Evolutionary conservation across 1,139 yeast genomes (phyloP), one percentile per base, ranked within the genome.

Genomic region (Suhomyces maxii): DNA sequence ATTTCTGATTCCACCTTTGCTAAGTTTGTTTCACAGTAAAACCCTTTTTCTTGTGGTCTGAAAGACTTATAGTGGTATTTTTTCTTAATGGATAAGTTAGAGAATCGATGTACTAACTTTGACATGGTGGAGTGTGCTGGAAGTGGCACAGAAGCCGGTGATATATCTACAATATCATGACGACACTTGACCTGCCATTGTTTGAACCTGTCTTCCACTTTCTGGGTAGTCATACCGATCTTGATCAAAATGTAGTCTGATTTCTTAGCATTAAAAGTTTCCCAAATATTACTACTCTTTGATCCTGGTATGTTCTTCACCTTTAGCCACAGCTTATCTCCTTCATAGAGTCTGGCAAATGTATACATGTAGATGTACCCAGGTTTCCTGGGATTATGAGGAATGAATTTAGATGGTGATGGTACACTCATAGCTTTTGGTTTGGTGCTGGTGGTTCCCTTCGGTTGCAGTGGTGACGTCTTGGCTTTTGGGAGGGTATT

Each of bases 331-430:
- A 62, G 65, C 5, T 53, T 51, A 47, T 58, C 53, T 25, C 58
- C 36, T 3, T 54, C 47, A 10, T 79, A 54, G 40, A 81, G 64
- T 46, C 71, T 73, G 2, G 61, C 53, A 32, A 81, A 58, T 0
- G 86, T 81, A 56, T 80, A 82, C 1, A 80, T 68, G 56, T 82
- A 82, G 26, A 82, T 79, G 54, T 54, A 73, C 0, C 87, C 86
- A 8, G 51, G 41, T 13, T 36, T 37, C n/a, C 34, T 28, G 6
- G 23, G 23, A 18, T 18, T 18, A 18, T 18, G 23, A 18, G 23
- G 23, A 3, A 18, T 18, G 23, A 18, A 18, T 18, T 18, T 18
- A 18, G 23, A 18, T 18, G 3, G 31, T 28, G 9, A 28, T 28
- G 31, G 7, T 11, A 7, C 3, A 9, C 9, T 28, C 6, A 28